Evolutionary conservation across 2,329 filamentous ascomycete genomes (phyloP).

Genomic region (Fusarium fujikuroi): DNA sequence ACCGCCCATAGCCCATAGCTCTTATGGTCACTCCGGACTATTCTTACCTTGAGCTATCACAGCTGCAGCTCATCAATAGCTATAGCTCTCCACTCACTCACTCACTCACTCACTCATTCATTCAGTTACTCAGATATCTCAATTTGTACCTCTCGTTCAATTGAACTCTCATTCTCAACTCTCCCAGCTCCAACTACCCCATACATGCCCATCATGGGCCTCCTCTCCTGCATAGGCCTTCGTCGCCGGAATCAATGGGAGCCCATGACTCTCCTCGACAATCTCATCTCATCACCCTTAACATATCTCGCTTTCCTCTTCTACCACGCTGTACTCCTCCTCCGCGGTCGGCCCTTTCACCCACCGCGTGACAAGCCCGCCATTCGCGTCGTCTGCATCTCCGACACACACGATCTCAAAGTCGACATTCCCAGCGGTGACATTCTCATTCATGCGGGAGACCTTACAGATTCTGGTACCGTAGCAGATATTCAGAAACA

Average conservation of each 20-base stretch:
- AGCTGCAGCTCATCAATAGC: background rate
- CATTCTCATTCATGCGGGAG: conserved; percentile 89
- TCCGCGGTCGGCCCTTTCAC: conserved; percentile 73
- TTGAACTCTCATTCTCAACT: background rate
- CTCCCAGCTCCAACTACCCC: background rate
- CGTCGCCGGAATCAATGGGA: conserved; percentile 61
- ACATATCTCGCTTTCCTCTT: conserved; percentile 69
- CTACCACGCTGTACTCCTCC: conserved; percentile 71
- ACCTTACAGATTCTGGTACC: conserved; percentile 80
- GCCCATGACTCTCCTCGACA: conserved; percentile 66
- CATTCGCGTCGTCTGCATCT: conserved; percentile 86
- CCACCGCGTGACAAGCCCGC: conserved; percentile 64
- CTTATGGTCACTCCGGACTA: background rate
- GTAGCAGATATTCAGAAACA: conserved; percentile 80
- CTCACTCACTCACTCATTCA: background rate
- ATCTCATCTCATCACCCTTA: conserved; percentile 75
- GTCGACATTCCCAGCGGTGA: conserved; percentile 77
- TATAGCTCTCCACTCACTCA: background rate
- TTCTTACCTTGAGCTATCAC: background rate
- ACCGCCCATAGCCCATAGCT: background rate
- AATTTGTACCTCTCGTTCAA: background rate
- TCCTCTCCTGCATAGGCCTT: conserved; percentile 59
- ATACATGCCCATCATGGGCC: conserved; percentile 51
- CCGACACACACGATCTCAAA: conserved; percentile 82
- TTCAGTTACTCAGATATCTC: background rate